Evolutionary conservation across 805 yeast genomes (phyloP).

Genomic region (Kodamaea restingae): DNA sequence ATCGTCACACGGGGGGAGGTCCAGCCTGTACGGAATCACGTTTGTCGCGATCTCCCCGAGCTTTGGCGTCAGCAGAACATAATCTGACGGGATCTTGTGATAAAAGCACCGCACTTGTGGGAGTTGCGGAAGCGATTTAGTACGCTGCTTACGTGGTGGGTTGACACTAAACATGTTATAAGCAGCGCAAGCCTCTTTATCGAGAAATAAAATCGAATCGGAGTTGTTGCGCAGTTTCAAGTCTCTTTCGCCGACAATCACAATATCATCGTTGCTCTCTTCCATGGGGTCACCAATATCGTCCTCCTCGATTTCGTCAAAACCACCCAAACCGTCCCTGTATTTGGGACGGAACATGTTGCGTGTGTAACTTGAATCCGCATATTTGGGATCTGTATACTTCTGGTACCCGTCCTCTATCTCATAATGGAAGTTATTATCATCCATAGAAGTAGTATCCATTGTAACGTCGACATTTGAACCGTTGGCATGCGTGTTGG

Average conservation of each 20-base stretch:
- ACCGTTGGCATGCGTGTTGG: slow-evolving; percentile 8
- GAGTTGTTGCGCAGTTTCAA: slow-evolving; percentile 16
- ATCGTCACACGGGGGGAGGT: slow-evolving; percentile 49
- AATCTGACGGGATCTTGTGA: slow-evolving; percentile 34
- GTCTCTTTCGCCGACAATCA: slow-evolving; percentile 34
- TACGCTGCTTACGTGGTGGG: slow-evolving; percentile 34
- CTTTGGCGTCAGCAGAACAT: slow-evolving; percentile 34
- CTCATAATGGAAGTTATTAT: too few species aligned
- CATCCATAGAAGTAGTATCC: slow-evolving; percentile 6
- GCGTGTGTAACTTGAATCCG: background rate
- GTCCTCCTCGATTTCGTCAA: slow-evolving; percentile 12
- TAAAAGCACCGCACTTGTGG: slow-evolving; percentile 43
- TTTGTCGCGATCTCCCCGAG: slow-evolving; percentile 38
- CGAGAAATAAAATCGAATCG: slow-evolving; percentile 33
- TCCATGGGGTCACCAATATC: slow-evolving; percentile 14
- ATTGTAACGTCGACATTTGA: slow-evolving; percentile 8
- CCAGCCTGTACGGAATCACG: slow-evolving; percentile 32
- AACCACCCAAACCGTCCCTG: slow-evolving; percentile 9
- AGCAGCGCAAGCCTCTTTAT: slow-evolving; percentile 38
- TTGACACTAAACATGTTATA: slow-evolving; percentile 37
- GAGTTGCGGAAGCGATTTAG: slow-evolving; percentile 41
- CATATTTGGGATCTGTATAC: too few species aligned
- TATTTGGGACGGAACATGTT: slow-evolving; percentile 10
- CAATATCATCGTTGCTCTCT: slow-evolving; percentile 23
- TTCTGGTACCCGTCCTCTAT: too few species aligned